Base-by-base conservation (phyloP, 805 yeast genomes). In the Myxozyma vanderwaltii region DNA sequence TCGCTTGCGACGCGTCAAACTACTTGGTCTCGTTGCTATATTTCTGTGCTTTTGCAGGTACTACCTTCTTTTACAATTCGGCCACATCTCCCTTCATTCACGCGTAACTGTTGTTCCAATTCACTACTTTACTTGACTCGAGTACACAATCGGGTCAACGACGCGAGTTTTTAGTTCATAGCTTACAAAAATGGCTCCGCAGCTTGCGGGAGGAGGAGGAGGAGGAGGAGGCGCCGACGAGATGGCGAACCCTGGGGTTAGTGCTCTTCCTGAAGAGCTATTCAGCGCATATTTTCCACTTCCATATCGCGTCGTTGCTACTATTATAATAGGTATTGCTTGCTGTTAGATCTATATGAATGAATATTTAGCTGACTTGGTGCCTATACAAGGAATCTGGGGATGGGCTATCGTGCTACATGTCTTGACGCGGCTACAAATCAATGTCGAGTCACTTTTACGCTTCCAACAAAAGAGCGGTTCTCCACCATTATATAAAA, bases 211-310 rank as follows among this genome's bases (percentile, higher is more conserved):
- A 31, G 27, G 7, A n/a, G 24, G 27, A 17, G 33, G 6, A 33
- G 33, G 24, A 2, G 48, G 23, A 5, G 35, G 21, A 5, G 58
- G 19, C 21, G 26, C 19, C 50, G 29, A 36, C 27, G 44, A 27
- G 36, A 17, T 44, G 21, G 27, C 21, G 26, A 29, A 15, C 27
- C 48, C 41, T 27, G 56, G 36, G 21, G 36, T 35, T 31, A 45
- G 46, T 19, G 51, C 48, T 33, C 35, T 46, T 35, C 35, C 47
- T 26, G 61, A 58, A 17, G 50, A 38, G n/a, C 50, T 51, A 12
- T 75, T 76, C 59, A 78, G 76, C 53, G 58, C 66, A 24, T 54
- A 69, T 48, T 67, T 78, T 40, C 85, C 86, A 0, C 68, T 79
- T n/a, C 83, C 85, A 1, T 81, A 77, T 64, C 68, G 76, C n/a